phyloP scores from a whole-genome alignment of 2,329 filamentous ascomycete genomes.

The Colletotrichum orchidophilum region DNA sequence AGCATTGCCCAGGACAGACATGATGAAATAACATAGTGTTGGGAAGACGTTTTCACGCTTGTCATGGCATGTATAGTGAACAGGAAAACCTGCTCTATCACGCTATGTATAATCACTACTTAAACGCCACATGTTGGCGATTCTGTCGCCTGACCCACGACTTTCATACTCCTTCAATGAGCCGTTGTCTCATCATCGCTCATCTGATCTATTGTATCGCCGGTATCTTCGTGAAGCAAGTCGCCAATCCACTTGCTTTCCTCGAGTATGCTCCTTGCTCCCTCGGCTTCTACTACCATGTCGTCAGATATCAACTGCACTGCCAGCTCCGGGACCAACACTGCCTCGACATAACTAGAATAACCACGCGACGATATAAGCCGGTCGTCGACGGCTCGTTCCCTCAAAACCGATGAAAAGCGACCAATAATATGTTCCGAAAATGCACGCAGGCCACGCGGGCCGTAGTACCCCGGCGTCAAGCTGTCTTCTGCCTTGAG shows the following conservation, averaged over 20 bases:
- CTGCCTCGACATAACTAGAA: conserved; percentile 75
- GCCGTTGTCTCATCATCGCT: conserved; percentile 17
- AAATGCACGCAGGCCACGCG: conserved; percentile 76
- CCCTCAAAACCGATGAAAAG: conserved; percentile 69
- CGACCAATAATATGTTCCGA: conserved; percentile 72
- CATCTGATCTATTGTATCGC: conserved; percentile 39
- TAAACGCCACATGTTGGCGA: background rate
- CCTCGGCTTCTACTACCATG: conserved; percentile 53
- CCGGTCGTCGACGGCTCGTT: conserved; percentile 69
- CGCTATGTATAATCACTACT: background rate
- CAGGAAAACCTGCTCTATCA: background rate
- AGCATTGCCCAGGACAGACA: background rate
- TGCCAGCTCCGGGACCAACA: conserved; percentile 79
- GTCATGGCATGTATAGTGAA: background rate
- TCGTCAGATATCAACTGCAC: conserved; percentile 66
- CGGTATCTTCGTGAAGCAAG: conserved; percentile 72
- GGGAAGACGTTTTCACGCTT: background rate
- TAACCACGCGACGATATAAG: conserved; percentile 74
- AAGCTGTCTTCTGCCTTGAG: conserved; percentile 66
- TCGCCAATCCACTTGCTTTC: conserved; percentile 75
- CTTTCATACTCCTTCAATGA: background rate
- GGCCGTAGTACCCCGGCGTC: conserved; percentile 85
- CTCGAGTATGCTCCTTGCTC: conserved; percentile 65
- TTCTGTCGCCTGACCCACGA: background rate
- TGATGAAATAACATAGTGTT: background rate